Evolutionary conservation across 257 asterid species (phyloP).

Genomic region (Przewalskia tangutica): DNA sequence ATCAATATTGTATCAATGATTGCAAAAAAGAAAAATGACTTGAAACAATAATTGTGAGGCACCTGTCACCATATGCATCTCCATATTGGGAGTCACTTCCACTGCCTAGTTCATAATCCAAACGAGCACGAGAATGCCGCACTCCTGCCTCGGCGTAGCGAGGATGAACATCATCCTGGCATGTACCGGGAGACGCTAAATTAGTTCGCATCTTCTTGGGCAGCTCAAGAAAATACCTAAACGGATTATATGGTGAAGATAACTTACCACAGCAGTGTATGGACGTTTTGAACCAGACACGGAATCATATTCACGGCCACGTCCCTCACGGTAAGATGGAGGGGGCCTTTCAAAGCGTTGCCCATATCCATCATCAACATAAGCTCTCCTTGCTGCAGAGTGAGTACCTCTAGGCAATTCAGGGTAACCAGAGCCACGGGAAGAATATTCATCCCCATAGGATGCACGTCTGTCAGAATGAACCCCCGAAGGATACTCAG

Average conservation of each 20-base stretch:
- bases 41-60: neutral
- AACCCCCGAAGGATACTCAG: slow-evolving; percentile 53
- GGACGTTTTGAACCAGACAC: slow-evolving; percentile 86
- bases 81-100: slow-evolving; percentile 69
- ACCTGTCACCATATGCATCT: slow-evolving; percentile 79
- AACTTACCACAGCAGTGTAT: slow-evolving; percentile 49
- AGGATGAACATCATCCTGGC: slow-evolving; percentile 76
- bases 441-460: slow-evolving; percentile 65
- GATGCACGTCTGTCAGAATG: slow-evolving; percentile 60
- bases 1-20: neutral
- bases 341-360: slow-evolving; percentile 89
- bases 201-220: slow-evolving; percentile 3
- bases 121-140: slow-evolving; percentile 84
- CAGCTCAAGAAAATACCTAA: neutral
- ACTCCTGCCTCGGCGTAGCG: slow-evolving; percentile 70
- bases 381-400: slow-evolving; percentile 60
- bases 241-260: neutral
- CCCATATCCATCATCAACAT: slow-evolving; percentile 69
- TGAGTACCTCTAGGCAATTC: slow-evolving; percentile 63
- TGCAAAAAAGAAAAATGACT: neutral
- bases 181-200: slow-evolving; percentile 8
- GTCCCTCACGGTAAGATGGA: slow-evolving; percentile 62
- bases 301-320: slow-evolving; percentile 64
- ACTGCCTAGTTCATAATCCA: slow-evolving; percentile 65
- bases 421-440: slow-evolving; percentile 68